phyloP scores from a whole-genome alignment of 1,139 yeast species.

The Diutina rugosa region DNA sequence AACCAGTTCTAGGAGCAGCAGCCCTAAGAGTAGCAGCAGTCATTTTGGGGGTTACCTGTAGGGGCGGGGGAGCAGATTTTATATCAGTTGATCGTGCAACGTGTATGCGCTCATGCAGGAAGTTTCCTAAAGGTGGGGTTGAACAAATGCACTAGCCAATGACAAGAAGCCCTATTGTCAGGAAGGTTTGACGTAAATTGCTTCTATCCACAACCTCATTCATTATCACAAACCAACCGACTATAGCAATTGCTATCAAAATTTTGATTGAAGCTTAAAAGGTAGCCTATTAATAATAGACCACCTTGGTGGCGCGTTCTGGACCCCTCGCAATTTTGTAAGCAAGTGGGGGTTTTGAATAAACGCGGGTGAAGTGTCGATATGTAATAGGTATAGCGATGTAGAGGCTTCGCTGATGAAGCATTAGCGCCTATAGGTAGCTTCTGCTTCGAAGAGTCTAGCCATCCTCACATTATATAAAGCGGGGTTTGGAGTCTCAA shows the following conservation, averaged over 20 bases:
- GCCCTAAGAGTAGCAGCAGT: constrained; percentile 1
- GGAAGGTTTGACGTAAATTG: not conserved
- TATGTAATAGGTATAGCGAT: not conserved
- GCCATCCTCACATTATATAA: not conserved
- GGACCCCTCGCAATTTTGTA: not conserved
- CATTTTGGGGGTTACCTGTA: not conserved
- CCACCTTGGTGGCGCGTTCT: not conserved
- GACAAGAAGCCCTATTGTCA: not conserved
- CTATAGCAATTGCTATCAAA: not conserved
- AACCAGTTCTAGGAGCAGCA: not conserved
- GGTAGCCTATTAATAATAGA: too few species aligned
- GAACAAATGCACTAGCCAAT: not conserved
- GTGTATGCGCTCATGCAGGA: not conserved
- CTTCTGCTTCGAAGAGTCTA: not conserved
- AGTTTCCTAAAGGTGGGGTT: not conserved
- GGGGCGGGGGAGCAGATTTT: not conserved
- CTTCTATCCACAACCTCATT: not conserved
- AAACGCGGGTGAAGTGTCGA: not conserved
- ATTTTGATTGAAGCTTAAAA: too few species aligned
- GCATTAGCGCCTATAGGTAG: not conserved
- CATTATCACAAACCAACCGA: not conserved
- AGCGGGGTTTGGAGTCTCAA: not conserved
- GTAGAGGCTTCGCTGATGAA: not conserved
- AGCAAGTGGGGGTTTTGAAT: not conserved
- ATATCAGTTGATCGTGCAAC: not conserved